Conservation (phyloP, 2,329 filamentous ascomycete genomes). For the Botrytis elliptica region DNA sequence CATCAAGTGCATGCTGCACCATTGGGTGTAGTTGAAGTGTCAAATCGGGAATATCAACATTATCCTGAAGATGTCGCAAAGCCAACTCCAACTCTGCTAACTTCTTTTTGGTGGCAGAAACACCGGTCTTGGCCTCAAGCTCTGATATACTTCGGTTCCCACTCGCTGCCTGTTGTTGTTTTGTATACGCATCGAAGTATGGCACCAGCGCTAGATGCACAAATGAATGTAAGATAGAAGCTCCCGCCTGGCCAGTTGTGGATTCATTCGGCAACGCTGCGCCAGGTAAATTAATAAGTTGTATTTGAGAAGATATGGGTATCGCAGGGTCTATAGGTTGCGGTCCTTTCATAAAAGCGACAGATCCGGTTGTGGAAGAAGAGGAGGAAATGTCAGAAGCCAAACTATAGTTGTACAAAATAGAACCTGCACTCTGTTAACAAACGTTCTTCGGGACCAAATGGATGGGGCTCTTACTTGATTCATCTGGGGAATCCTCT, state of each 20-base stretch:
- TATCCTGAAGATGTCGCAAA: slow-evolving; percentile 89
- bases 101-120: slow-evolving; percentile 96
- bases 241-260: slow-evolving; percentile 66
- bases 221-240: slow-evolving; percentile 77
- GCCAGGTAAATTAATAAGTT: slow-evolving; percentile 88
- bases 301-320: slow-evolving; percentile 83
- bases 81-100: slow-evolving; percentile 92
- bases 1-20: slow-evolving; percentile 80
- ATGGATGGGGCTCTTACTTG: slow-evolving; percentile 41
- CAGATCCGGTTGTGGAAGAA: slow-evolving; percentile 76
- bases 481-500: slow-evolving; percentile 35
- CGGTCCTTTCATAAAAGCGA: slow-evolving; percentile 87
- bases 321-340: slow-evolving; percentile 80
- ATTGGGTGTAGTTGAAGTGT: slow-evolving; percentile 84
- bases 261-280: slow-evolving; percentile 65
- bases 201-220: slow-evolving; percentile 89
- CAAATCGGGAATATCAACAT: slow-evolving; percentile 94
- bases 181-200: slow-evolving; percentile 96
- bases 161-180: slow-evolving; percentile 67
- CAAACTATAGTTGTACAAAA: slow-evolving; percentile 72
- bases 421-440: slow-evolving; percentile 42
- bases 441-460: slow-evolving; percentile 34
- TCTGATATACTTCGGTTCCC: slow-evolving; percentile 73
- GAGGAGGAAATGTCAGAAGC: slow-evolving; percentile 79
- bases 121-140: slow-evolving; percentile 87